These are phyloP conservation scores for Metschnikowia kunwiensis DNA, from an alignment of 805 yeast genomes.

Conservation along the genomic window DNA sequence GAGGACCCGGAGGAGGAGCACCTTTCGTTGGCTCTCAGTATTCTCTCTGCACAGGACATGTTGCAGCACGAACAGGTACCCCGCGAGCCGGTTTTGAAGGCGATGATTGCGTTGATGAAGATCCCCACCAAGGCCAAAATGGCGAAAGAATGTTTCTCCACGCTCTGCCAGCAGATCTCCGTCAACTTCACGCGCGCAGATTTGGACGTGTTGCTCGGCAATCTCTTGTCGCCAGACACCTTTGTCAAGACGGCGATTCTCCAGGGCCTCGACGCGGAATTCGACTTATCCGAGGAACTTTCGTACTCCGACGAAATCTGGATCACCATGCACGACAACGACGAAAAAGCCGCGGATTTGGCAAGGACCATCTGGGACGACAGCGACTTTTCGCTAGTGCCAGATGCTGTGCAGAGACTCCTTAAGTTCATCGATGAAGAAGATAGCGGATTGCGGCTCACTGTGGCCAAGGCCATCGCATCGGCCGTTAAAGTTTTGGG, in stretches of 20 bases:
- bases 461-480: constrained; percentile 69
- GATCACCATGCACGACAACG: constrained; percentile 75
- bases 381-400: constrained; percentile 51
- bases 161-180: constrained; percentile 75
- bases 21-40: constrained; percentile 69
- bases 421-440: constrained; percentile 47
- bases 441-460: constrained; percentile 67
- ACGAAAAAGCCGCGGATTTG: constrained; percentile 53
- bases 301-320: constrained; percentile 66
- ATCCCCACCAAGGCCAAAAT: constrained; percentile 75
- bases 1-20: constrained; percentile 91
- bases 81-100: constrained; percentile 58
- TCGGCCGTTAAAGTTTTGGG: constrained; percentile 45
- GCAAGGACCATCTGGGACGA: constrained; percentile 88
- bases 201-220: constrained; percentile 52
- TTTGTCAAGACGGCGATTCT: constrained; percentile 78
- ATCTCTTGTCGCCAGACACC: constrained; percentile 55
- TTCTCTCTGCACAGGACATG: constrained; percentile 61
- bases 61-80: constrained; percentile 70
- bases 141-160: constrained; percentile 77
- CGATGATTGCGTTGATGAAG: constrained; percentile 63
- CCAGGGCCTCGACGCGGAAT: constrained; percentile 84
- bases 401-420: constrained; percentile 45
- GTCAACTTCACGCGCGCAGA: constrained; percentile 57
- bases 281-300: constrained; percentile 50